Conservation (phyloP, 192 early-diverging fungal species). For the Anaeromyces robustus region DNA sequence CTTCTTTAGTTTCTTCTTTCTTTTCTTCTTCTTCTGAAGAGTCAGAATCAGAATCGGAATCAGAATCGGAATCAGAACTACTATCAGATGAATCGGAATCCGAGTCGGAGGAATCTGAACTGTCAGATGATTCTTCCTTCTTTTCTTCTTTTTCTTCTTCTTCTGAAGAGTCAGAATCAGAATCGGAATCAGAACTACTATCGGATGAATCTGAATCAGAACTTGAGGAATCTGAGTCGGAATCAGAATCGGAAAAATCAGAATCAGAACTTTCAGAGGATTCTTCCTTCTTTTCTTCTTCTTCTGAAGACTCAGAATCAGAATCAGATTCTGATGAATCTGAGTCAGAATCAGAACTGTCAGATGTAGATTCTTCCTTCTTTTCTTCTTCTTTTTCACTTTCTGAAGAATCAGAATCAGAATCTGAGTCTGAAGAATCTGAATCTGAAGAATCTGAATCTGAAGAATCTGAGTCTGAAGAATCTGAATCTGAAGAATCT, state of each 20-base stretch:
- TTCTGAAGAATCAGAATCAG: background rate
- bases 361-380: background rate
- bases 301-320: background rate
- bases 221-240: background rate
- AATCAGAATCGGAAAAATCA: background rate
- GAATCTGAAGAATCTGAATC: background rate
- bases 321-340: background rate
- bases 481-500: background rate
- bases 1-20: background rate
- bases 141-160: background rate
- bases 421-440: background rate
- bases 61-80: background rate
- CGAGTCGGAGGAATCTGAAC: too few relatives aligned
- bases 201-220: background rate
- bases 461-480: background rate
- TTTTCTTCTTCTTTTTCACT: background rate
- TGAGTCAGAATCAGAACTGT: background rate
- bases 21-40: background rate
- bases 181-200: background rate
- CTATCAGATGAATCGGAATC: too few relatives aligned
- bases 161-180: background rate
- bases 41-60: background rate
- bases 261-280: background rate
- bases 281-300: background rate
- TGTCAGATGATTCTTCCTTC: background rate